Base-by-base conservation (phyloP, 148 eudicot species). In the Chenopodium formosanum region DNA sequence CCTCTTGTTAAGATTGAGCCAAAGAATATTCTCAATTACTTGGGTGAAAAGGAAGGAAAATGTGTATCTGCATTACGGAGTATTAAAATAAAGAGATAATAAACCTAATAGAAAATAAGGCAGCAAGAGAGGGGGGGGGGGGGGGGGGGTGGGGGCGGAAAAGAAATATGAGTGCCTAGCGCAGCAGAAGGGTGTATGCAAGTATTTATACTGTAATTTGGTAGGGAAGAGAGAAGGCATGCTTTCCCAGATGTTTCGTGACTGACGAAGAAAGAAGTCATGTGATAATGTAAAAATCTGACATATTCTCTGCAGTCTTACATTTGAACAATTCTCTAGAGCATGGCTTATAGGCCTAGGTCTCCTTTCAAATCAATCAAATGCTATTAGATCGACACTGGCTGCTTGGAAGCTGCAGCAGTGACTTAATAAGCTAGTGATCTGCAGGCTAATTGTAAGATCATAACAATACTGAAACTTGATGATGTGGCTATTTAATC, bases 381-480 rank as follows among this genome's bases (percentile, higher is more conserved):
- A 23, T 72, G 56, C 16, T 46, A 8, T 56, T n/a, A 20, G 56
- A 73, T 9, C 31, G 7, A 31, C 13, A 8, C 0, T 75, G 56
- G 23, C 65, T 75, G 46, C 65, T 75, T 75, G 13, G 16, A 37
- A 71, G 53, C 74, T 40, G 9, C 53, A n/a, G 12, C 48, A 56
- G 52, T 75, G 78, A 75, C 48, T 75, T 16, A 58, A 58, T 75
- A 25, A 56, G 53, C 53, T 16, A 70, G 19, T 34, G 73, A 70
- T 34, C 23, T 37, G 37, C 23, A 40, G 52, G 52, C 52, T 40
- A 20, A 37, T 44, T 34, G 27, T 71, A n/a, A 71, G 73, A 4
- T 4, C 2, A 6, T 37, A 37, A 48, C 53, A 12, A 13, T 50
- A 50, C 14, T 13, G 12, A 71, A 20, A 71, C 13, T 71, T 71